Conservation (phyloP, 1,139 yeast genomes). For the Pichia sp. region DNA sequence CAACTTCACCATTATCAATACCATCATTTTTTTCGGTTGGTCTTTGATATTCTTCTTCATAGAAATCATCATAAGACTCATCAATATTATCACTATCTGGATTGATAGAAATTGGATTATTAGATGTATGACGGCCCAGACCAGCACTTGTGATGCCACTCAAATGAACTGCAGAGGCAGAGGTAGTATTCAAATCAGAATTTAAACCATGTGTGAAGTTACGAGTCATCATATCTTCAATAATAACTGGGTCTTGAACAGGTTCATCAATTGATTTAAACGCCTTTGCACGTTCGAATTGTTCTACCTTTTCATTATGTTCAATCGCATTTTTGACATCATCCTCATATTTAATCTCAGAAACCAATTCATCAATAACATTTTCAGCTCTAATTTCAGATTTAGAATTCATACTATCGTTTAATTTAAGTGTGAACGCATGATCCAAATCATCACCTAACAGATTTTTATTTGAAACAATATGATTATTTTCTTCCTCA, state of each 20-base stretch:
- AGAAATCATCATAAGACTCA: constrained; percentile 1
- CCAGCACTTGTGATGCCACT: constrained; percentile 1
- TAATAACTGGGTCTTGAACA: constrained; percentile 11
- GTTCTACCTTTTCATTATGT: constrained; percentile 20
- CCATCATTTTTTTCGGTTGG: not conserved
- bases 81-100: not conserved
- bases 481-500: constrained; percentile 4
- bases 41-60: constrained; percentile 2
- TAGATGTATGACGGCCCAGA: not conserved
- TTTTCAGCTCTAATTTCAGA: constrained; percentile 6
- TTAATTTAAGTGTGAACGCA: not conserved
- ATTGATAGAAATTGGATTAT: not conserved
- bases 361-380: constrained; percentile 22
- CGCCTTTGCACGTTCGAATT: constrained; percentile 19
- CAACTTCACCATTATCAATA: constrained; percentile 3
- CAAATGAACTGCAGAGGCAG: not conserved
- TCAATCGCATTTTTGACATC: constrained; percentile 22
- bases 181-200: not conserved
- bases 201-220: not conserved
- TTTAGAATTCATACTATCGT: not conserved
- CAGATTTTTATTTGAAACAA: not conserved
- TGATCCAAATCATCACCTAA: not conserved
- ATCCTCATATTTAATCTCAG: constrained; percentile 25
- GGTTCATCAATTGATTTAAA: constrained; percentile 15
- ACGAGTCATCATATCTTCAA: constrained; percentile 10